Evolutionary conservation across 169 alveolate species (phyloP).

Genomic region (Plasmodium relictum): DNA sequence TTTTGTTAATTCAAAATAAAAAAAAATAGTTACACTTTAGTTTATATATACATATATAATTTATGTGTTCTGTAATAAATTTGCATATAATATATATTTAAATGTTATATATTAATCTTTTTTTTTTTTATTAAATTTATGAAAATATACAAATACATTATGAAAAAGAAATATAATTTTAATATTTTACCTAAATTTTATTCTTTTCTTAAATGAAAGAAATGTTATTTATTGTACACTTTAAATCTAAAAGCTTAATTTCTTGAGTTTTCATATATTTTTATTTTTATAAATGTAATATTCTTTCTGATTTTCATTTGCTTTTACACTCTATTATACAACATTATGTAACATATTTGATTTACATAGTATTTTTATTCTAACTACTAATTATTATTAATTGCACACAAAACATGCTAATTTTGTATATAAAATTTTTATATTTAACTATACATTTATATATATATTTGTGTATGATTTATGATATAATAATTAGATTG

Average conservation of each 20-base stretch:
- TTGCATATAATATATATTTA: too few relatives aligned
- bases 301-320: constrained; percentile 8
- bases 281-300: constrained; percentile 14
- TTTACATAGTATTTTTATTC: constrained; percentile 4
- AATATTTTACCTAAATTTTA: constrained; percentile 29
- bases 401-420: not conserved
- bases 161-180: too few relatives aligned
- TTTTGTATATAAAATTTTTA: not conserved
- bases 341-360: constrained; percentile 46
- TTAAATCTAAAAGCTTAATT: constrained; percentile 9
- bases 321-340: constrained; percentile 7
- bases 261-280: constrained; percentile 23
- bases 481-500: not conserved
- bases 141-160: too few relatives aligned
- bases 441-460: not conserved
- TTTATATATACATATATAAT: too few relatives aligned
- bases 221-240: constrained; percentile 8
- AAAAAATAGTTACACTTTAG: too few relatives aligned
- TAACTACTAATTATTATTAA: not conserved
- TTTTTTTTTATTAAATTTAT: too few relatives aligned
- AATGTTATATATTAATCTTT: too few relatives aligned
- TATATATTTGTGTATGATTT: not conserved
- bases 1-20: too few relatives aligned
- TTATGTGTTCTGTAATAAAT: too few relatives aligned
- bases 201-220: constrained; percentile 32